Conservation (phyloP, 2,329 filamentous ascomycete species). For the Fusarium miscanthi region DNA sequence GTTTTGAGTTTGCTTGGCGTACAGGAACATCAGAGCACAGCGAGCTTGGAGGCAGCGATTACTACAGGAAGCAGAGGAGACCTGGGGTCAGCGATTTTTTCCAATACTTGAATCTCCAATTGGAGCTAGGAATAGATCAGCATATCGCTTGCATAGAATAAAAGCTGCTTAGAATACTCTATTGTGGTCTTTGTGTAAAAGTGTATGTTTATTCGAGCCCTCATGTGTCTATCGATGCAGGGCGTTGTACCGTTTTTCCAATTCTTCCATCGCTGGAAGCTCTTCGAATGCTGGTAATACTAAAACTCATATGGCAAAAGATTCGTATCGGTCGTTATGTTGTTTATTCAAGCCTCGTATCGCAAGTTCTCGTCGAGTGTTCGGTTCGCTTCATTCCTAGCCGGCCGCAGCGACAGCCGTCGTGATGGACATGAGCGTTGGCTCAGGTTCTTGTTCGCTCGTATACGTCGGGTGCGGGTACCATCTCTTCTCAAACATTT, state of each 20-base stretch:
- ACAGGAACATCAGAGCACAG: not conserved
- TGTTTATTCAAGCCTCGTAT: not conserved
- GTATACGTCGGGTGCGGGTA: conserved; percentile 48
- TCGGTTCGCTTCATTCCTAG: not conserved
- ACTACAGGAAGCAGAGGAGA: not conserved
- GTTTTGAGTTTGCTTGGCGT: not conserved
- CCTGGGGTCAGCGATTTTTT: not conserved
- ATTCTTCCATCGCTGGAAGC: not conserved
- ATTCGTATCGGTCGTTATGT: conserved; percentile 5
- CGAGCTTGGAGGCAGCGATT: not conserved
- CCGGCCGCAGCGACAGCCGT: not conserved
- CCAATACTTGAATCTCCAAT: not conserved
- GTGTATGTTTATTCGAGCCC: not conserved
- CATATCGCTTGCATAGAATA: not conserved
- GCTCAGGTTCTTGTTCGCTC: conserved; percentile 31
- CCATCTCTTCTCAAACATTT: conserved; percentile 60
- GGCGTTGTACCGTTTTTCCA: not conserved
- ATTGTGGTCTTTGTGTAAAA: not conserved
- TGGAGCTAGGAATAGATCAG: not conserved
- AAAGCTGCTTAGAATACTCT: not conserved
- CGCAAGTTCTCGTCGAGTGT: not conserved
- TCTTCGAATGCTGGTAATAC: not conserved
- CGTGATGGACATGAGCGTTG: not conserved
- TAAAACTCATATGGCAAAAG: not conserved
- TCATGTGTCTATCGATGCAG: not conserved